Base-by-base conservation (phyloP, 345 rosid species). In the Eucalyptus cloeziana region DNA sequence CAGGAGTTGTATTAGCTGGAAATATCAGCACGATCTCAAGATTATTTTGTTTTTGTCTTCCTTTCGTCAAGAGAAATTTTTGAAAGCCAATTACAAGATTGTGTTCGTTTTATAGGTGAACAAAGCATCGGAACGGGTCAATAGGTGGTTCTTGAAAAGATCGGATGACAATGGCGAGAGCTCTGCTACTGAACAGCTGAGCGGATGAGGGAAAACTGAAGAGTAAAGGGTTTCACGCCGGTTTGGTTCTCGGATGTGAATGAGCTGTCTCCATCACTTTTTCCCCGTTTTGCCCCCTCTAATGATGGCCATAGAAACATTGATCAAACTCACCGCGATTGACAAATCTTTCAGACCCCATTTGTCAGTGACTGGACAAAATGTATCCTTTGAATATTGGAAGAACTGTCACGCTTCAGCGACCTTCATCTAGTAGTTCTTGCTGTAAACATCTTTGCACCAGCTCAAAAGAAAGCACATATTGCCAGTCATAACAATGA, bases 101-200 rank as follows among this genome's bases (percentile, higher is more conserved):
- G 86, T 25, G 27, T 71, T 37, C 37, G 12, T 43, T 47, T 49
- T 31, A 5, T 69, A 91, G 93, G 92, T 91, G 54, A 88, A 67
- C 10, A 91, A 89, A 49, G 92, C 92, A 49, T 87, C 87, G 10
- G 85, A 91, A 50, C 90, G 91, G 45, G 86, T 92, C 16, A 86
- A 91, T 49, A 87, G 40, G 12, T 91, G 89, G 92, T 54, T 88
- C 31, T n/a, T 60, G 81, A 56, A 31, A 49, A 79, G 76, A 3
- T 49, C 88, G 8, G 87, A 89, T 19, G 89, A 91, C 19, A 16
- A 47, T 7, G 14, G 81, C 13, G 51, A 87, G 62, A 52, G 52
- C 83, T 87, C 83, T 21, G 5, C 47, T 16, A 76, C 30, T 44
- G 87, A 71, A 21, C 81, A 71, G 81, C 81, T 37, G 45, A 56